Evolutionary conservation across 2,329 filamentous ascomycete species (phyloP), one percentile per base, ranked within the genome.

Genomic region (Graphilbum sp.): DNA sequence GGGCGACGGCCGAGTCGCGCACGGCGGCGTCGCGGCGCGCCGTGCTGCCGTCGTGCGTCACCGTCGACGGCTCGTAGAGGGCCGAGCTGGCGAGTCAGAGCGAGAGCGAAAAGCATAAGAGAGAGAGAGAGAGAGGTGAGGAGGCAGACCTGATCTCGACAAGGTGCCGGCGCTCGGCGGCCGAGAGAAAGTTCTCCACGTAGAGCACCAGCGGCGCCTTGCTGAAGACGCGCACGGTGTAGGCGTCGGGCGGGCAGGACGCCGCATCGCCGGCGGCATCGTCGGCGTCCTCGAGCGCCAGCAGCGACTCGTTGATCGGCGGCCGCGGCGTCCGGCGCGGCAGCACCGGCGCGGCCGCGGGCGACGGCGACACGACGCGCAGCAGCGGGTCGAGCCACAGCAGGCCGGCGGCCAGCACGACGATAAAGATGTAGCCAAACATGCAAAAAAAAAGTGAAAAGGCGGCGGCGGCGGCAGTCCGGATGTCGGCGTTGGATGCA

Each of bases 171-270:
- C 61, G 57, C 49, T 72, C 68, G 4, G 51, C 52, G 9, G 45
- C 43, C 13, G 54, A 59, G 38, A 72, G 44, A 45, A 72, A 72
- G 16, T 61, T 55, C 51, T 70, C 65, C 12, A 72, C 52, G 43
- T 72, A 72, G 4, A 72, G 47, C 3, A 72, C 64, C 29, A 72
- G 49, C 17, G 69, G 68, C 39, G 62, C 62, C 38, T 61, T 58
- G 33, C 58, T 67, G 40, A 65, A 50, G 19, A 72, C 55, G 39
- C 66, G 63, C 32, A 66, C 58, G 2, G 55, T 52, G 48, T 69
- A 68, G 2, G 54, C 45, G 41, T 67, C 59, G 2, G 53, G 47
- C 0, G 51, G 48, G 38, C 64, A 69, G 31, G 50, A 45, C 10
- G 5, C 11, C 8, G 4, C 5, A n/a, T 36, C 32, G 16, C 50